Evolutionary conservation across 2,329 filamentous ascomycete species (phyloP), one percentile per base, ranked within the genome.

Genomic region (Calonectria hongkongensis): DNA sequence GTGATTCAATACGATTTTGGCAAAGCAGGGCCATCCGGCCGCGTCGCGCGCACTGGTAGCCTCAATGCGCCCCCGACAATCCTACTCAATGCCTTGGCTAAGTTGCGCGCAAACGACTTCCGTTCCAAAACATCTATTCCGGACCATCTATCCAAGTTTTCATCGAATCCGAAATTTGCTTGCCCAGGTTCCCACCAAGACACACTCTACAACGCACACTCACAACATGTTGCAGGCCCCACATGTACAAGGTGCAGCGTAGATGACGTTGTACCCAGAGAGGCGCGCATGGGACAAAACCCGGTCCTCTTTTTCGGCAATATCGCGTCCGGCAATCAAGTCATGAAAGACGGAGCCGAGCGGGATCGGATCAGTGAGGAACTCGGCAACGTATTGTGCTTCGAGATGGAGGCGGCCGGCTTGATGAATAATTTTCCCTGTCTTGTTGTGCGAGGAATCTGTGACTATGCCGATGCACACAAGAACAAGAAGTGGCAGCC

Each of bases 1-100:
- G 62, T 84, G 27, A 43, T 83, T 4, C 77, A 83, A 64, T 80
- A 83, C 33, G 79, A 83, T 28, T 74, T 81, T 21, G 79, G 81
- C 18, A 70, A 77, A 13, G 75, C 71, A 7, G 79, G 80, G 43
- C 73, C 76, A 0, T 75, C 71, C 16, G 47, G 64, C 1, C 83
- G 83, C 28, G 47, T 4, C 66, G 71, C n/a, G 83, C 81, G 62
- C 39, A 81, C 30, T 7, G 51, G 51, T 15, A 56, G 5, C 10
- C 51, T 56, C 9, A 56, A 56, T 30, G 51, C 51, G 4, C 51
- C 51, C 2, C 51, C 51, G 6, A 21, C 30, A 13, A 36, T 56
- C 10, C 51, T 56, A 0, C 51, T 56, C 9, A 79, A 70, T 1
- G 60, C 77, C 1, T 48, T 75, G 25, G 81, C 83, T 58, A 75